A percentile compares a stretch with the other conserved stretches of the same genome.
Evolutionary conservation across 2,329 filamentous ascomycete genomes (phyloP).

Genomic region (Metarhizium humberi): DNA sequence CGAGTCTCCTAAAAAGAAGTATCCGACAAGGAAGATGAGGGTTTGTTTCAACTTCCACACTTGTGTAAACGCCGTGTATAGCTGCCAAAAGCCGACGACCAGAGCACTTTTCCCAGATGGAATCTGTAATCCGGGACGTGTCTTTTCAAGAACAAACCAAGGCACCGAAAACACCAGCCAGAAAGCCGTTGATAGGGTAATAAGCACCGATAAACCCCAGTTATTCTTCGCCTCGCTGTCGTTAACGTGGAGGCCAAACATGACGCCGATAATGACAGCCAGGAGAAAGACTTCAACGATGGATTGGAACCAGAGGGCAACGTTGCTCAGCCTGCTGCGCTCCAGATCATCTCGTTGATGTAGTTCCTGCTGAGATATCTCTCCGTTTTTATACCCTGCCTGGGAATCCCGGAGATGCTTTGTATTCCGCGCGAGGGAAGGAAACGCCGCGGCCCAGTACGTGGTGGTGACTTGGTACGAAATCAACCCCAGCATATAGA

Average conservation of each 20-base stretch:
- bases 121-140: conserved; percentile 43
- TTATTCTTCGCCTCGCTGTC: conserved; percentile 55
- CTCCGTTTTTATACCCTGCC: conserved; percentile 25
- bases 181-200: conserved; percentile 54
- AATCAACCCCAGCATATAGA: conserved; percentile 60
- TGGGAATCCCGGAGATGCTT: conserved; percentile 22
- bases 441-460: conserved; percentile 56
- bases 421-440: conserved; percentile 27
- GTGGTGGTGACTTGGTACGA: conserved; percentile 58
- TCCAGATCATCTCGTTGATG: conserved; percentile 52
- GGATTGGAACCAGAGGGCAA: conserved; percentile 55
- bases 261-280: conserved; percentile 53
- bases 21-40: conserved; percentile 55
- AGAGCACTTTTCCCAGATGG: conserved; percentile 35
- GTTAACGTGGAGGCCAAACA: conserved; percentile 52
- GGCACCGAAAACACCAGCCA: conserved; percentile 56
- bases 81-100: conserved; percentile 52
- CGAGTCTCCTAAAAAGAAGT: conserved; percentile 61
- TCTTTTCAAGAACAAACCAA: conserved; percentile 59
- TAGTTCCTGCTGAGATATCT: conserved; percentile 49
- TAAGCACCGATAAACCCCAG: conserved; percentile 55
- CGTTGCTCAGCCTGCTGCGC: conserved; percentile 53
- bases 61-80: conserved; percentile 46
- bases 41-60: conserved; percentile 58
- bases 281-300: conserved; percentile 52